Base-by-base conservation (phyloP, 371 early-diverging fungal species). In the Mucor piriformis region DNA sequence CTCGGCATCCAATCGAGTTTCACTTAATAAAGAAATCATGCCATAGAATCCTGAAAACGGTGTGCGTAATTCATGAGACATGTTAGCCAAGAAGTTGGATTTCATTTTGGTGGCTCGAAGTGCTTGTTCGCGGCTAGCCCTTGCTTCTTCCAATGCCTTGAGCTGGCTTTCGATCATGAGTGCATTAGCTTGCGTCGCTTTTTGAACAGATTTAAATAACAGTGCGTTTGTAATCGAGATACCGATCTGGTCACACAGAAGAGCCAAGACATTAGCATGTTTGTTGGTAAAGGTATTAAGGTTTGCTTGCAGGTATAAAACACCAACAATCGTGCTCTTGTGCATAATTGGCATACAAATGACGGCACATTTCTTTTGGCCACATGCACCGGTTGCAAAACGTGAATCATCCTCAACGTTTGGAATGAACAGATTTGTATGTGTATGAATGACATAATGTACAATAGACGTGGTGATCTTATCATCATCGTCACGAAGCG, bases 31-130 rank as follows among this genome's bases (percentile, higher is more conserved):
- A 3, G 82, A 80, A 6, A 84, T 76, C 82, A 82, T 84, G 16
- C 85, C 83, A 40, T 83, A 70, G 44, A 84, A 83, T 0, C 85
- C 85, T 12, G 85, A 83, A 57, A 84, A 84, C 0, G 85, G 85
- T 3, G 82, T 83, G 27, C 79, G 69, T 33, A 78, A 57, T 56
- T 78, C 79, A 33, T 78, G 79, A 11, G 76, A 80, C 85, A 84
- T 84, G 43, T 84, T 84, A 10, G 85, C 85, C 49, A 84, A 56
- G 43, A 84, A 84, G 54, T 81, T 84, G 29, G 83, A 75, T 27
- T 76, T 75, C 46, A 78, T 64, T 25, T 75, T 60, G 23, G 76
- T 76, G 6, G 79, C 79, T 25, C 66, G 66, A 16, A 75, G 48
- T 16, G 79, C 79, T 40, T 73, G 73, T 55, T 78, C 79, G 43